Conservation (phyloP, 257 asterid genomes). For the Henckelia pumila region DNA sequence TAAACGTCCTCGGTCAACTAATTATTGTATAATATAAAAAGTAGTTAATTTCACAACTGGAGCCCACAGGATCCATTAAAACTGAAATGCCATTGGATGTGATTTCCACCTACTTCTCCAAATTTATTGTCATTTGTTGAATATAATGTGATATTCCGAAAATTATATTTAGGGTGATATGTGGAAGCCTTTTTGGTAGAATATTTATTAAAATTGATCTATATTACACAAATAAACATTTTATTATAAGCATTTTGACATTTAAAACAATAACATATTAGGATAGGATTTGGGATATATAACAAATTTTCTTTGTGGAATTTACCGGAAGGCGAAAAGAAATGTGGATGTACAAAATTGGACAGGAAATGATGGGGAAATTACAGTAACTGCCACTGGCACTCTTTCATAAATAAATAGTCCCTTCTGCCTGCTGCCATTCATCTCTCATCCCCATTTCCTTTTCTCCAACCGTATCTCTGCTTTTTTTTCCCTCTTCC, state of each 20-base stretch:
- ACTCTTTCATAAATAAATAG: slow-evolving; percentile 57
- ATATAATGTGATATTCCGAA: too few relatives aligned
- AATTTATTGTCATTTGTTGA: background rate
- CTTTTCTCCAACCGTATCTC: background rate
- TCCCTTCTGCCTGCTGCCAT: slow-evolving; percentile 1
- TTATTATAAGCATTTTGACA: too few relatives aligned
- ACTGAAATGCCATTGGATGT: slow-evolving; percentile 23
- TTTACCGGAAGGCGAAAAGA: background rate
- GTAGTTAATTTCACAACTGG: background rate
- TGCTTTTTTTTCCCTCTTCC: slow-evolving; percentile 12
- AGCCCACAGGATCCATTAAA: slow-evolving; percentile 17
- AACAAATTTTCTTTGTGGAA: background rate
- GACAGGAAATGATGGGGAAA: background rate
- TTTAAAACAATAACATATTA: too few relatives aligned
- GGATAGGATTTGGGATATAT: too few relatives aligned
- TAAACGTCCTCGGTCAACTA: background rate
- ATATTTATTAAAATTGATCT: too few relatives aligned
- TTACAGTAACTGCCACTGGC: slow-evolving; percentile 49
- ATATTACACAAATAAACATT: too few relatives aligned
- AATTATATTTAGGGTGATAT: too few relatives aligned
- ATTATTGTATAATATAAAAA: background rate
- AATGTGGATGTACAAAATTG: slow-evolving; percentile 13
- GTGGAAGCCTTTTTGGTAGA: too few relatives aligned
- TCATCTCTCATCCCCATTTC: slow-evolving; percentile 21
- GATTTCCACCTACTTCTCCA: slow-evolving; percentile 13